phyloP scores from a whole-genome alignment of 2,329 filamentous ascomycete genomes.

The Ceratocystis cubensis region DNA sequence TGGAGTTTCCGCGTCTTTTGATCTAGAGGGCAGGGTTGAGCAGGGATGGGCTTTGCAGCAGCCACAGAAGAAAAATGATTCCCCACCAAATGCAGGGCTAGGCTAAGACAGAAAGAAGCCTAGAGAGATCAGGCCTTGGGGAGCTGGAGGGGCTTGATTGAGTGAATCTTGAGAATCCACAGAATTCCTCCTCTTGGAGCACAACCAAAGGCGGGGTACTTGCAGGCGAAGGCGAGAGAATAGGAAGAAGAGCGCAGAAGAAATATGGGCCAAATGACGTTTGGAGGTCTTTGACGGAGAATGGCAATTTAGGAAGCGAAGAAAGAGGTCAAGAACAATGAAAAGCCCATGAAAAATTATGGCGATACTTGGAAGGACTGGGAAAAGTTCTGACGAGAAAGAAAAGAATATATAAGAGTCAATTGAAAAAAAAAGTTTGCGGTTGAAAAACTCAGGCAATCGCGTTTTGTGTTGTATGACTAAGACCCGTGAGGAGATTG shows the following conservation, averaged over 20 bases:
- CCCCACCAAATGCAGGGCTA: not conserved
- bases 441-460: not conserved
- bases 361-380: no score
- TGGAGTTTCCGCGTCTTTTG: no score
- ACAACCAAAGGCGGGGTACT: slow-evolving; percentile 6
- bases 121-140: not conserved
- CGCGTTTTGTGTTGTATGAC: not conserved
- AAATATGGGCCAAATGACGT: not conserved
- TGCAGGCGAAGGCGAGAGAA: not conserved
- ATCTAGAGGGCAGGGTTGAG: no score
- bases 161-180: not conserved
- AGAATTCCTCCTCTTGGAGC: no score
- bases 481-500: not conserved
- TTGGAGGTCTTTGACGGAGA: not conserved
- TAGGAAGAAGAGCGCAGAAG: not conserved
- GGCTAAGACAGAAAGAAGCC: not conserved
- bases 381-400: not conserved
- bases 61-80: no score
- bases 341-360: no score
- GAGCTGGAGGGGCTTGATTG: not conserved
- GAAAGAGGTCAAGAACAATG: no score
- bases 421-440: not conserved
- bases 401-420: not conserved
- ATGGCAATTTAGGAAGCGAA: not conserved
- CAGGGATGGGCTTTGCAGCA: no score